Conservation (phyloP, 495 filamentous ascomycete species). For the Trypethelium eluteriae region DNA sequence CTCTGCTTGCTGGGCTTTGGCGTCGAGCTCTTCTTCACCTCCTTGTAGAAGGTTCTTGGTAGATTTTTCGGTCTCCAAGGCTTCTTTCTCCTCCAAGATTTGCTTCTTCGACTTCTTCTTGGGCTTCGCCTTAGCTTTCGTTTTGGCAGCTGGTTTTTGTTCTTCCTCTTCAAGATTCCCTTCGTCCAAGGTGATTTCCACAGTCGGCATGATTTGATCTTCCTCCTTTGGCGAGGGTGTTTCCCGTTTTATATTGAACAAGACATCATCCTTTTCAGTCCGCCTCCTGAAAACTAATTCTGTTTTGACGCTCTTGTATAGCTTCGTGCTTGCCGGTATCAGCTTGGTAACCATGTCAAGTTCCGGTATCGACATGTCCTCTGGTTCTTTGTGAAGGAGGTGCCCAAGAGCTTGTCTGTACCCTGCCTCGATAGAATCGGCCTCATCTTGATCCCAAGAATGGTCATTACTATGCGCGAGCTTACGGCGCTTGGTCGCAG, state of each 20-base stretch:
- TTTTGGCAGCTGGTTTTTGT: constrained; percentile 38
- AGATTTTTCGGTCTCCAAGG: constrained; percentile 39
- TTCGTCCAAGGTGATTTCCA: constrained; percentile 26
- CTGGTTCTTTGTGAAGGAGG: constrained; percentile 38
- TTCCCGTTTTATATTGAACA: constrained; percentile 51
- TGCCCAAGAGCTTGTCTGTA: constrained; percentile 33
- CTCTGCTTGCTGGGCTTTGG: constrained; percentile 35
- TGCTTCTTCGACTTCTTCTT: constrained; percentile 71
- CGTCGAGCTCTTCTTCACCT: constrained; percentile 39
- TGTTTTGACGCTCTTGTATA: constrained; percentile 60
- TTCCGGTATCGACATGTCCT: constrained; percentile 38
- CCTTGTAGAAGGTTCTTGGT: constrained; percentile 34
- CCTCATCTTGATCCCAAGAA: constrained; percentile 33
- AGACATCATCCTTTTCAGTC: constrained; percentile 67
- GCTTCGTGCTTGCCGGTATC: constrained; percentile 47
- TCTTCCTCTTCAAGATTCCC: constrained; percentile 32
- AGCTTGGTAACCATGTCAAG: constrained; percentile 36
- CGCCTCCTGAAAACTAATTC: constrained; percentile 58
- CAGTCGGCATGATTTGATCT: constrained; percentile 12
- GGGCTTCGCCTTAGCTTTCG: constrained; percentile 39
- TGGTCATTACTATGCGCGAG: constrained; percentile 17
- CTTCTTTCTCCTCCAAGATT: constrained; percentile 60
- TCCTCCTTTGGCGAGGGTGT: neutral
- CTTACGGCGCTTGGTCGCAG: constrained; percentile 34
- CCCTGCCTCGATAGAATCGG: constrained; percentile 33